A percentile compares a stretch with the other conserved stretches of the same genome.
phyloP scores from a whole-genome alignment of 306 rosid genomes.

The Senna siamea region DNA sequence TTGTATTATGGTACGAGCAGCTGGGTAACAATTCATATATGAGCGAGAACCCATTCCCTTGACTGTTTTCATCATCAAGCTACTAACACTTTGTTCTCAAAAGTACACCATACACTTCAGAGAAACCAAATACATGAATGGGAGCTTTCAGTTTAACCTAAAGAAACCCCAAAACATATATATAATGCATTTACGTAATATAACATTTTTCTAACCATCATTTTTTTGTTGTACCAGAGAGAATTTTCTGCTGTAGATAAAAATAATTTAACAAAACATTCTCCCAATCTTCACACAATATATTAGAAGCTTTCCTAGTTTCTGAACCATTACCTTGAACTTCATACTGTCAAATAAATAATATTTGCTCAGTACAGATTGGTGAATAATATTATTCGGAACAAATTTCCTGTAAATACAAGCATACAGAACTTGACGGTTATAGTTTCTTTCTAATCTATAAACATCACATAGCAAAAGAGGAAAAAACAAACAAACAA shows the following conservation, averaged over 20 bases:
- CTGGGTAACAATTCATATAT: background rate
- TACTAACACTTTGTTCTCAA: background rate
- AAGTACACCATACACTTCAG: background rate
- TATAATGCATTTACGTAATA: background rate
- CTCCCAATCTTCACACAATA: background rate
- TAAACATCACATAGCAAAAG: background rate
- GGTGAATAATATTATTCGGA: slow-evolving; percentile 1
- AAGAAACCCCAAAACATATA: background rate
- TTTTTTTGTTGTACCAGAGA: too few species aligned
- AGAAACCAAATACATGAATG: background rate
- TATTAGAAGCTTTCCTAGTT: background rate
- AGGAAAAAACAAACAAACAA: background rate
- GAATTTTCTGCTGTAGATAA: too few species aligned
- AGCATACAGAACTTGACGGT: background rate
- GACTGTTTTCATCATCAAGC: background rate
- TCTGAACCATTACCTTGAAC: slow-evolving; percentile 17
- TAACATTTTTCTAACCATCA: background rate
- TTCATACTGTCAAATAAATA: background rate
- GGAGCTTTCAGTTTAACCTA: background rate
- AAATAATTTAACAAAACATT: background rate
- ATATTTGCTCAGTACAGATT: slow-evolving; percentile 4
- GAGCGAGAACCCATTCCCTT: background rate
- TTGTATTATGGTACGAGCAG: background rate
- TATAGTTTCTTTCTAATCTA: background rate
- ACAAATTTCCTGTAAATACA: background rate